Evolutionary conservation across 2,329 filamentous ascomycete genomes (phyloP).

Genomic region (Aureobasidium zeae): DNA sequence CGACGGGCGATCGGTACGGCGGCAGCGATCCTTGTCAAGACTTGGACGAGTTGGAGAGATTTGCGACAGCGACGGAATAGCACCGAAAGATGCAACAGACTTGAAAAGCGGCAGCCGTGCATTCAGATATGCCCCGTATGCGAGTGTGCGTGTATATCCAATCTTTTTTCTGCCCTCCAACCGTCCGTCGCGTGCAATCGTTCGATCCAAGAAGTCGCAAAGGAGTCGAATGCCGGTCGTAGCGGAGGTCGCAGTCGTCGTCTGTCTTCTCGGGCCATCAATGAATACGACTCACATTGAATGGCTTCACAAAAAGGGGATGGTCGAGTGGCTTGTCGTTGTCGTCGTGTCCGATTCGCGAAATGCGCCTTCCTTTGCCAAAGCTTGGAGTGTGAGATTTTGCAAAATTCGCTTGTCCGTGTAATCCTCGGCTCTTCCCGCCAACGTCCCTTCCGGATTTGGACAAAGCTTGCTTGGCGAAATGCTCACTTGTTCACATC

Average conservation of each 20-base stretch:
- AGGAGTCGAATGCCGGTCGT: background rate
- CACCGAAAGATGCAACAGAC: background rate
- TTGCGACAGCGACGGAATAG: background rate
- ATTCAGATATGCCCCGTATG: background rate
- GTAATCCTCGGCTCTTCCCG: too few relatives aligned
- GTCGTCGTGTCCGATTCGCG: constrained; percentile 6
- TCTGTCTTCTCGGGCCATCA: constrained; percentile 5
- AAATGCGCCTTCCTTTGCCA: too few relatives aligned
- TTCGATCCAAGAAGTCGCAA: background rate
- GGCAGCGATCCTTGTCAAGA: background rate
- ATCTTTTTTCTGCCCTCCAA: background rate
- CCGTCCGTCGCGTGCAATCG: background rate
- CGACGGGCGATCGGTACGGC: background rate
- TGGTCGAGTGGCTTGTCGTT: constrained; percentile 14
- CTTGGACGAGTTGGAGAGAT: background rate
- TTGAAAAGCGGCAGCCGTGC: background rate
- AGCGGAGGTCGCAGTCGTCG: background rate
- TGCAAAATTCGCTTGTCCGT: too few relatives aligned
- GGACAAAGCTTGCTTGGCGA: too few relatives aligned
- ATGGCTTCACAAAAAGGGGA: constrained; percentile 14
- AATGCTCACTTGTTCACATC: too few relatives aligned
- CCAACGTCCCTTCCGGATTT: too few relatives aligned
- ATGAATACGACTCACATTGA: constrained; percentile 12
- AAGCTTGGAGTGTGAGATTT: too few relatives aligned
- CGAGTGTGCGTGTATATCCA: background rate